Evolutionary conservation across 331 rosid species (phyloP), one percentile per base, ranked within the genome.

Genomic region (Erythrophleum ivorense): DNA sequence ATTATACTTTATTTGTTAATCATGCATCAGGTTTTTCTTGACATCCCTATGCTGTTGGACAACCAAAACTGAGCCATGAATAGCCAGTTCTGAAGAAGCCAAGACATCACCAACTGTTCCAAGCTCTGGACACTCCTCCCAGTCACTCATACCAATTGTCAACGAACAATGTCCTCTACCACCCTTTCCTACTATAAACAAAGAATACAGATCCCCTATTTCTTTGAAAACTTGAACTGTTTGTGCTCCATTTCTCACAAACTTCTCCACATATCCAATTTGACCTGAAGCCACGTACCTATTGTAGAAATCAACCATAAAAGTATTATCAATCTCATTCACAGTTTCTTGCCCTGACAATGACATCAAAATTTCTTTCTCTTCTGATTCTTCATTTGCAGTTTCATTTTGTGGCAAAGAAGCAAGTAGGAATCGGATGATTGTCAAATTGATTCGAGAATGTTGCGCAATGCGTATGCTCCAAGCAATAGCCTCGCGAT

Each of bases 101-200:
- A 95, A 83, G 8, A 95, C 91, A 85, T 95, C 99, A 8, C 99
- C 99, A 19, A 95, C 97, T 0, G 97, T 87, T 75, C 99, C 99
- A 19, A 95, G 91, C 83, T 95, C 98, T 8, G 99, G 97, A 66
- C 97, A 95, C 72, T 95, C 99, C 29, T 95, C 99, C 99, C 99
- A 93, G 0, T 95, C 99, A 64, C 97, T 93, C 91, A 95, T 84
- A 3, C 97, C 96, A 3, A 91, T 89, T 29, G 99, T 95, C 52
- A 95, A 67, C 7, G 94, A 88, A 31, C 93, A 91, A 68, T 93
- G 87, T 0, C 97, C 94, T 78, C 99, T 80, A 31, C 94, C 97
- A 19, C 99, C 98, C 24, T 87, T 92, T 66, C 99, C 98, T 5
- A 95, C 98, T 53, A 95, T 80, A 69, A 91, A 95, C 85, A 93